phyloP scores from a whole-genome alignment of 2,329 filamentous ascomycete genomes.

The Cryphonectria radicalis region DNA sequence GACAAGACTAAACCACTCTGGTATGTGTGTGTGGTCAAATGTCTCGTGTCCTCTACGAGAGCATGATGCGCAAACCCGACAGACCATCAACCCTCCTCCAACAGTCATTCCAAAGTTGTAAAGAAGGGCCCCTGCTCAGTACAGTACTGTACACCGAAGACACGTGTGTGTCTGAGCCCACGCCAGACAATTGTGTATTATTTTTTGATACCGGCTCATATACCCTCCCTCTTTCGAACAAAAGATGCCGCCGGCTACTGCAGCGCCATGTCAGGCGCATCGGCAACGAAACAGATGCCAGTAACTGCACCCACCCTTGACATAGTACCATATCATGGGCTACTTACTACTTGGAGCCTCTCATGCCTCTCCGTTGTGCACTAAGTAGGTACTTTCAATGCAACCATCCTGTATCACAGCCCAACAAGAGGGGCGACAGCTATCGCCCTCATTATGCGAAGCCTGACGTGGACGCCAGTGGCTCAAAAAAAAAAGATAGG shows the following conservation, averaged over 20 bases:
- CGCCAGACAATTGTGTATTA: neutral
- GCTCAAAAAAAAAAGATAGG: neutral
- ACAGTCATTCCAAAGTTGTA: neutral
- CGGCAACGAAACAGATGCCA: conserved; percentile 15
- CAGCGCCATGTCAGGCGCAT: conserved; percentile 15
- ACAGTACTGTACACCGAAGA: neutral
- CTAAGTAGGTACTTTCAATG: neutral
- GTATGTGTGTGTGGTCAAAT: neutral
- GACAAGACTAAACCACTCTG: neutral
- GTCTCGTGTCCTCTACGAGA: neutral
- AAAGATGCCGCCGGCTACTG: conserved; percentile 6
- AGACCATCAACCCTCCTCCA: neutral
- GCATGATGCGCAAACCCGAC: neutral
- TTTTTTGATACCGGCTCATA: neutral
- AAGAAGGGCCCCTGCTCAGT: neutral
- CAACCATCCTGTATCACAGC: neutral
- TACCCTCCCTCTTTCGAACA: conserved; percentile 17
- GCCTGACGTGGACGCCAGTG: neutral
- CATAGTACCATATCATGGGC: neutral
- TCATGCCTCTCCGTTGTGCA: neutral
- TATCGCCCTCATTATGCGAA: neutral
- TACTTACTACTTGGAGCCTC: neutral
- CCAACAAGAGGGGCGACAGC: neutral
- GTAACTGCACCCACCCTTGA: neutral
- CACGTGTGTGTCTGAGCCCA: neutral